Base-by-base conservation (phyloP, 2,329 filamentous ascomycete species). In the Calonectria pseudoreteaudii region DNA sequence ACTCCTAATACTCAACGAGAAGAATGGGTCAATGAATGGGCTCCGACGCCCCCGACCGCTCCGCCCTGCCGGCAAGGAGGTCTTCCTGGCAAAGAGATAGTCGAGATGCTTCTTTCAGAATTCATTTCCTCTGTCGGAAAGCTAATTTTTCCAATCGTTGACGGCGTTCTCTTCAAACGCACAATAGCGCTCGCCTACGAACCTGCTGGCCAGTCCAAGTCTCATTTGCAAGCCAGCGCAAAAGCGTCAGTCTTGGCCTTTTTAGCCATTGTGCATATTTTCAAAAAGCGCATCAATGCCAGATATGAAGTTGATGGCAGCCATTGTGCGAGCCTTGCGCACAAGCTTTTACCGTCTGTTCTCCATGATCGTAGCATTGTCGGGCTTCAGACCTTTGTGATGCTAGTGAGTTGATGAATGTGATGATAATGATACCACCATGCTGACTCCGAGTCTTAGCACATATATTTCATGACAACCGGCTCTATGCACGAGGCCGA, bases 231-330 rank as follows among this genome's bases (percentile, higher is more conserved):
- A 3, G 79, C 84, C 4, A 83, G 82, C 34, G 84, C 86, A 20
- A 87, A 84, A 64, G 87, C 86, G 1, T 90, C 87, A 68, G 83
- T 91, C 0, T 84, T 89, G 64, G 84, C 88, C 0, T 90, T 91
- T 76, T 73, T 87, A 0, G 84, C 86, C 0, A 81, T 88, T 47
- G 78, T 82, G 7, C 65, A 74, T 20, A 68, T 80, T 5, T 69
- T 83, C 77, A 49, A 74, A 8, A 71, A 62, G 0, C 26, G 82
- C 10, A 68, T 36, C 36, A 72, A 2, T 36, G 74, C 9, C 31
- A 60, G 44, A 47, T 76, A 20, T 30, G n/a, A 72, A 6, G 60
- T 89, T 0, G 85, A 90, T 60, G 80, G 82, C 4, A 86, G 89
- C 36, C 76, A 76, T 0, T 87, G 84, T 64, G 84, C 86, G 2